These are phyloP conservation scores for Brasilioporus rufonigricans DNA, from an alignment of 768 basidiomycete species.

Conservation along the genomic window DNA sequence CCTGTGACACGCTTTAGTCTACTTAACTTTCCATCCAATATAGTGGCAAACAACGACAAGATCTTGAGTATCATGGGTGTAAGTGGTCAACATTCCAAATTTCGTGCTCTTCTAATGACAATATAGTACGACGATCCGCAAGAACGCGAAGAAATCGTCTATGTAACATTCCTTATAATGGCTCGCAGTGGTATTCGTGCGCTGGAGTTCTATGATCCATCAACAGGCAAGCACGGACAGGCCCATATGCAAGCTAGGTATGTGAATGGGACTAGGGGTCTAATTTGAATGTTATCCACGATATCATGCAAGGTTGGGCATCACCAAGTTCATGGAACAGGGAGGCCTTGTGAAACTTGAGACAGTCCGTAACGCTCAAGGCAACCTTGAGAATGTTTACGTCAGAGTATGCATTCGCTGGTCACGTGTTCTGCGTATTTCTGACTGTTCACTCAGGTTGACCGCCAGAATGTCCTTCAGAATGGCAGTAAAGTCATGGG, in stretches of 20 bases:
- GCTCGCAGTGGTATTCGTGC: conserved; percentile 79
- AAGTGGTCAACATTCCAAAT: conserved; percentile 20
- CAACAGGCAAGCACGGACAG: conserved; percentile 79
- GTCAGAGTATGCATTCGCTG: conserved; percentile 50
- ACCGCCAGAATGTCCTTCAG: conserved; percentile 63
- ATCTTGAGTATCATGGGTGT: conserved; percentile 83
- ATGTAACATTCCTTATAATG: conserved; percentile 81
- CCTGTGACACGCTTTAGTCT: background rate
- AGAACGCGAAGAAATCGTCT: conserved; percentile 76
- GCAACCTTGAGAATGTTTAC: conserved; percentile 64
- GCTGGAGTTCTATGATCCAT: conserved; percentile 81
- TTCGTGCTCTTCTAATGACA: background rate
- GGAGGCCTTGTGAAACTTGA: conserved; percentile 69
- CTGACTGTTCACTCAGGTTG: conserved; percentile 46
- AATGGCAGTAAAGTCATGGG: conserved; percentile 68
- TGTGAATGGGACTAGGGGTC: conserved; percentile 11
- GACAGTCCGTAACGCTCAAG: conserved; percentile 56
- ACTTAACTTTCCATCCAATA: background rate
- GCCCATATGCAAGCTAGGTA: conserved; percentile 91
- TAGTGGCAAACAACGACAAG: conserved; percentile 71
- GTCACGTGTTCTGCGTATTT: background rate
- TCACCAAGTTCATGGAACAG: conserved; percentile 74
- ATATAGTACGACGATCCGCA: conserved; percentile 62
- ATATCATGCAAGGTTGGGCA: conserved; percentile 58
- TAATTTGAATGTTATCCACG: background rate